phyloP scores from a whole-genome alignment of 352 stramenopile genomes.

The Phytopythium litorale region DNA sequence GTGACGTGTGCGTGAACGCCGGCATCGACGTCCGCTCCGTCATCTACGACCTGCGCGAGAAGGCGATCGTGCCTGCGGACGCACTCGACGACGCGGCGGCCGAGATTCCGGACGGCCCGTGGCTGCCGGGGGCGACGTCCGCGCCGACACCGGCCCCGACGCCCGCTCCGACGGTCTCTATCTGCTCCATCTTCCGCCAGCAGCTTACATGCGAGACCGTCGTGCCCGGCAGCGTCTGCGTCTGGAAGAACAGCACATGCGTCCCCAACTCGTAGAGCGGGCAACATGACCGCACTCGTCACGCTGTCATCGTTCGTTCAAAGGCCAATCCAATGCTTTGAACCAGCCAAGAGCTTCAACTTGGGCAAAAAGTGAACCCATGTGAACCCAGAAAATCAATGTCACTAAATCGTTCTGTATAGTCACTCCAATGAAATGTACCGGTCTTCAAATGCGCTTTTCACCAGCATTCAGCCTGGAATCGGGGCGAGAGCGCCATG shows the following conservation, averaged over 20 bases:
- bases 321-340: not conserved
- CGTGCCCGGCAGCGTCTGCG: constrained; percentile 21
- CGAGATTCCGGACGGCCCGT: constrained; percentile 18
- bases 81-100: constrained; percentile 19
- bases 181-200: constrained; percentile 25
- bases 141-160: constrained; percentile 24
- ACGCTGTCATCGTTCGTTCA: not conserved
- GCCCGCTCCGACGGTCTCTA: constrained; percentile 17
- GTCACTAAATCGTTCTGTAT: too few species aligned
- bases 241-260: constrained; percentile 14
- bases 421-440: too few species aligned
- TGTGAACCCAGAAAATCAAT: too few species aligned
- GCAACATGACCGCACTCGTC: not conserved
- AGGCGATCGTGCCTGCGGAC: constrained; percentile 20
- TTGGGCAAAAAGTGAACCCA: too few species aligned
- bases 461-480: too few species aligned
- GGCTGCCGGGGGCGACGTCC: constrained; percentile 16
- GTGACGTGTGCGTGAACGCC: constrained; percentile 21
- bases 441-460: too few species aligned
- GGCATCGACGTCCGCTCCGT: constrained; percentile 31
- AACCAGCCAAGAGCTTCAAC: not conserved
- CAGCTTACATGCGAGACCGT: constrained; percentile 25
- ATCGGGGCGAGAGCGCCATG: constrained; percentile 17
- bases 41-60: constrained; percentile 22
- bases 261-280: constrained; percentile 13